Base-by-base conservation (phyloP, 768 basidiomycete species). In the Hypholoma sublateritium region DNA sequence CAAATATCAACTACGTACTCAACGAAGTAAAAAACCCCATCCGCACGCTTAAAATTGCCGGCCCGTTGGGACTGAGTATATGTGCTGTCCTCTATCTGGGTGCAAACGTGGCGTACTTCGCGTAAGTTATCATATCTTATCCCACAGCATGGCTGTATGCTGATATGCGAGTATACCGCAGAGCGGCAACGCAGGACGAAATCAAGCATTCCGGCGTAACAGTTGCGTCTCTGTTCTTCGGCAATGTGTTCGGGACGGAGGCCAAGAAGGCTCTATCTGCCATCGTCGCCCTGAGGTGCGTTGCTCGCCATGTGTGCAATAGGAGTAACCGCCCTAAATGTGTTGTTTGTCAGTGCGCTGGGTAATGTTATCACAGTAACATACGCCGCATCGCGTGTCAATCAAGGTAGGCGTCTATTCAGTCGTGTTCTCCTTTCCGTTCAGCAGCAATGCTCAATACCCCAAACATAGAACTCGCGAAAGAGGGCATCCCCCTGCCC, bases 11-110 rank as follows among this genome's bases (percentile, higher is more conserved):
- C 62, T 82, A 82, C 52, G 84, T 85, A 5, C 67, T 86, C 55
- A 85, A 84, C 68, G 82, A 85, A 9, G 82, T 86, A 51, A 80
- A 78, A 59, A 71, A 85, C 60, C 84, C 84, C 0, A 74, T 84
- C 2, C 77, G 81, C 43, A 87, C 85, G 7, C 77, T 87, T 51
- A 83, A 82, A 67, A 83, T 85, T 35, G 83, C 84, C 0, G 84
- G 80, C 2, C 84, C 83, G 0, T 78, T 85, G 17, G 84, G 83
- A 0, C 68, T 85, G 11, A 74, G 78, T 4, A 80, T 85, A 22
- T 83, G 82, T 35, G 75, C 81, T 0, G 62, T 72, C 1, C 66
- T 86, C 2, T 86, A 86, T 53, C 58, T 85, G 13, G 69, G 86
- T 4, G 82, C 82, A 2, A 85, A 86, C 50, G 70, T 86, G 2